Base-by-base conservation (phyloP, 2,329 filamentous ascomycete genomes). In the Hymenoscyphus repandus region DNA sequence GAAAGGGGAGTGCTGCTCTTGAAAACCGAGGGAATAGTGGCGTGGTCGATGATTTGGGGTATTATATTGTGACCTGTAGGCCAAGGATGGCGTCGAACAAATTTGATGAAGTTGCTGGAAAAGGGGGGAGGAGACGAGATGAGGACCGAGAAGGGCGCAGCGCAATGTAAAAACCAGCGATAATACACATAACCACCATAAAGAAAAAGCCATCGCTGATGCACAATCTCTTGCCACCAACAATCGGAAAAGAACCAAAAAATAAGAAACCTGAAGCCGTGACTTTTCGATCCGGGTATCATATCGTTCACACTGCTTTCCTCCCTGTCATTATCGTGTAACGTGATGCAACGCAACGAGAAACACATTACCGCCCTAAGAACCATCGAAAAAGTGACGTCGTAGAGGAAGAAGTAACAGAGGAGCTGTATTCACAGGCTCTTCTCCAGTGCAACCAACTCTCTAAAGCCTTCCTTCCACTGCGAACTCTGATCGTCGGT, bases 391-490 rank as follows among this genome's bases (percentile, higher is more conserved):
- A 39, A 15, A 44, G n/a, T 30, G 15, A 15, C 18, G 9, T 49
- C 1, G 27, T 7, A 49, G 18, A 31, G 13, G 39, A 45, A 38
- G 27, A 13, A 41, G 41, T 10, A n/a, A 17, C 30, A 32, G 18
- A 20, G 43, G 10, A 20, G 15, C 20, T 32, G 22, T 17, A 42
- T 32, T 48, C 53, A 62, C 53, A 62, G 47, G 39, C 60, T 60
- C 53, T 76, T 76, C 64, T 82, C 78, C 55, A 80, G 59, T 44
- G 70, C 55, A 38, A 79, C 66, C 42, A 81, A 62, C 30, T 78
- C 76, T 52, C 73, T 68, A 66, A 78, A 82, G 11, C 74, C 76
- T 50, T 80, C 76, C 61, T 77, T 78, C 77, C 76, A 81, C 56
- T 65, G 69, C 54, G 67, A 67, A 15, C 63, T 66, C 64, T 81